Evolutionary conservation across 2,329 filamentous ascomycete species (phyloP).

Genomic region (Alternaria panax): DNA sequence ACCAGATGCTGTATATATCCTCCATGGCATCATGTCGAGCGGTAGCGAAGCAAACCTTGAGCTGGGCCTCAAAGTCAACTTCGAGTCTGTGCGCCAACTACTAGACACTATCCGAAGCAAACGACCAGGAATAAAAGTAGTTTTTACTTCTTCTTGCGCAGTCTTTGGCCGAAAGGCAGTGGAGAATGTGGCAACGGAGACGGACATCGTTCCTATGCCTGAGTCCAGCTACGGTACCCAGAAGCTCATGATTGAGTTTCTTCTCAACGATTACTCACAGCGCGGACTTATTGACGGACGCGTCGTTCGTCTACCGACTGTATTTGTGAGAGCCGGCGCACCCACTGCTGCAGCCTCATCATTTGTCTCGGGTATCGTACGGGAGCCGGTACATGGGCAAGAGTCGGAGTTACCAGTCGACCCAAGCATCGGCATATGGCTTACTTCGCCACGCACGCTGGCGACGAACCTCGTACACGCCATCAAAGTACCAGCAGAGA

Average conservation of each 20-base stretch:
- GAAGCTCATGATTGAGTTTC: slow-evolving; percentile 68
- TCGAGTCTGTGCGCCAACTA: slow-evolving; percentile 64
- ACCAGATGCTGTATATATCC: slow-evolving; percentile 60
- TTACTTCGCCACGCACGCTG: slow-evolving; percentile 63
- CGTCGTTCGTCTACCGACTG: slow-evolving; percentile 66
- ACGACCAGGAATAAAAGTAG: slow-evolving; percentile 63
- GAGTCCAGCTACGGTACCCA: slow-evolving; percentile 69
- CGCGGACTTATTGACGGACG: slow-evolving; percentile 66
- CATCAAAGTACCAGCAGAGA: slow-evolving; percentile 58
- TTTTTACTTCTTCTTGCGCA: slow-evolving; percentile 69
- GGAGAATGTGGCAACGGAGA: slow-evolving; percentile 43
- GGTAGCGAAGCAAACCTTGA: slow-evolving; percentile 69
- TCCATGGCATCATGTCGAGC: slow-evolving; percentile 73
- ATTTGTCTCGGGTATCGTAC: slow-evolving; percentile 69
- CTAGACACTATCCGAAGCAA: slow-evolving; percentile 61
- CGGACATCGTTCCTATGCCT: slow-evolving; percentile 64
- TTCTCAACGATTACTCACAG: slow-evolving; percentile 70
- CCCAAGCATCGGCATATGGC: slow-evolving; percentile 63
- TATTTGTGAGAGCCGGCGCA: slow-evolving; percentile 66
- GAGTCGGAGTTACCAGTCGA: slow-evolving; percentile 61
- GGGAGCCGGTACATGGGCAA: slow-evolving; percentile 66
- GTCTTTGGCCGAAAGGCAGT: slow-evolving; percentile 68
- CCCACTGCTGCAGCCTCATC: slow-evolving; percentile 69
- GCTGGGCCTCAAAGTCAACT: slow-evolving; percentile 66
- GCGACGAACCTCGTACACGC: slow-evolving; percentile 63